Conservation (phyloP, 2,329 filamentous ascomycete genomes). For the Elsinoe necatrix region DNA sequence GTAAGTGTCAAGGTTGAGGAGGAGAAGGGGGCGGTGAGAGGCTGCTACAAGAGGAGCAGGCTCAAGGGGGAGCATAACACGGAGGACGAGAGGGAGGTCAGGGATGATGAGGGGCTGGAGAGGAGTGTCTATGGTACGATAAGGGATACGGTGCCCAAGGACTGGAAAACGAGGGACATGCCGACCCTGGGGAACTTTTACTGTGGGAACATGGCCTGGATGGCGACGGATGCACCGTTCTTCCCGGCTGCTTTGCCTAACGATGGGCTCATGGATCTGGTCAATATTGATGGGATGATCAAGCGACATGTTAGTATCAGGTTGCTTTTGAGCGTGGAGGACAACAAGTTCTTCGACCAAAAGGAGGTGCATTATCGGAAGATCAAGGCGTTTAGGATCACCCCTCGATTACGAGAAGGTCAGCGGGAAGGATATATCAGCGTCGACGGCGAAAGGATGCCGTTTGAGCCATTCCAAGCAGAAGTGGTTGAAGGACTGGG, state of each 20-base stretch:
- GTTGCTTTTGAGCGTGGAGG: conserved; percentile 63
- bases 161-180: conserved; percentile 65
- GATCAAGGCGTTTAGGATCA: conserved; percentile 76
- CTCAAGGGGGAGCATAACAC: conserved; percentile 18
- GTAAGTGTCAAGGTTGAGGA: conserved; percentile 77
- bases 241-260: conserved; percentile 74
- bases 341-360: conserved; percentile 70
- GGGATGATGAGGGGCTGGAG: conserved; percentile 46
- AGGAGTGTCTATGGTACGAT: conserved; percentile 70
- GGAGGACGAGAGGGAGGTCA: conserved; percentile 19
- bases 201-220: conserved; percentile 87
- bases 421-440: conserved; percentile 75
- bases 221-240: conserved; percentile 80
- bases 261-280: conserved; percentile 78
- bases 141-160: conserved; percentile 63
- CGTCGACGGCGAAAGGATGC: conserved; percentile 82
- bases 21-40: conserved; percentile 64
- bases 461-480: conserved; percentile 83
- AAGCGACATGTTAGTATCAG: conserved; percentile 56
- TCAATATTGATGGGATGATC: conserved; percentile 71
- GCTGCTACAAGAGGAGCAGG: conserved; percentile 51
- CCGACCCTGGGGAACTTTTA: conserved; percentile 87
- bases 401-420: conserved; percentile 45
- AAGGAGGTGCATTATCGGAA: conserved; percentile 73
- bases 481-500: conserved; percentile 79